phyloP scores from a whole-genome alignment of 2,329 filamentous ascomycete species.

The Zymoseptoria ardabiliae region DNA sequence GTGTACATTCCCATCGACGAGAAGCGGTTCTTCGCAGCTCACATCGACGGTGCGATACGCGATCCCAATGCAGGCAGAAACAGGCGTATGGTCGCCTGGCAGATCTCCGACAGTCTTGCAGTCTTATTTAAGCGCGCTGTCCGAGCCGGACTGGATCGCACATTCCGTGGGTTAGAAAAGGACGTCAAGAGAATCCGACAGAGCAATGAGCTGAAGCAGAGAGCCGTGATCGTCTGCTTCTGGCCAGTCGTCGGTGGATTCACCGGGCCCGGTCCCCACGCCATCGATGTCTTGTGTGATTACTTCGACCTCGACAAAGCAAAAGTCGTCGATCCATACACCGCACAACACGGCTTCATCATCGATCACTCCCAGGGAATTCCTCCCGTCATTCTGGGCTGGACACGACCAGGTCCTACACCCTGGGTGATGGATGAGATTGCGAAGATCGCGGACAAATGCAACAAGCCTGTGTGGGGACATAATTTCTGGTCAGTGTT shows the following conservation, averaged over 20 bases:
- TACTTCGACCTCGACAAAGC: neutral
- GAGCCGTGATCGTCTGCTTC: slow-evolving; percentile 1
- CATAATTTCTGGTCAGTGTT: neutral
- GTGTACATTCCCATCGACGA: slow-evolving; percentile 3
- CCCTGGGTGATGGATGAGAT: neutral
- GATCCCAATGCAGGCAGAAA: neutral
- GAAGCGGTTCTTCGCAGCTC: slow-evolving; percentile 3
- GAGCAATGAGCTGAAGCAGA: neutral
- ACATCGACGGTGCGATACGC: slow-evolving; percentile 1
- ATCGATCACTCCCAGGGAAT: neutral
- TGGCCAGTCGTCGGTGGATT: neutral
- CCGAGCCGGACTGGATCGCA: neutral
- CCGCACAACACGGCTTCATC: neutral
- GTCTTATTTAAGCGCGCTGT: neutral
- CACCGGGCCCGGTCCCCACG: neutral
- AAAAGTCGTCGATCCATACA: neutral
- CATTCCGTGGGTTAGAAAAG: neutral
- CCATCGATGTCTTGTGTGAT: neutral
- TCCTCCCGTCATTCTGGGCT: neutral
- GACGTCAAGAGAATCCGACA: neutral
- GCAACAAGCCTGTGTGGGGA: neutral
- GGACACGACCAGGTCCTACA: neutral
- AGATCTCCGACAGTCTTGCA: neutral
- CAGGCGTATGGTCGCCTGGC: neutral
- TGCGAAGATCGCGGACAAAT: neutral